These are phyloP conservation scores for Aspergillus niger DNA, from an alignment of 2,329 filamentous ascomycete species.

Conservation along the genomic window DNA sequence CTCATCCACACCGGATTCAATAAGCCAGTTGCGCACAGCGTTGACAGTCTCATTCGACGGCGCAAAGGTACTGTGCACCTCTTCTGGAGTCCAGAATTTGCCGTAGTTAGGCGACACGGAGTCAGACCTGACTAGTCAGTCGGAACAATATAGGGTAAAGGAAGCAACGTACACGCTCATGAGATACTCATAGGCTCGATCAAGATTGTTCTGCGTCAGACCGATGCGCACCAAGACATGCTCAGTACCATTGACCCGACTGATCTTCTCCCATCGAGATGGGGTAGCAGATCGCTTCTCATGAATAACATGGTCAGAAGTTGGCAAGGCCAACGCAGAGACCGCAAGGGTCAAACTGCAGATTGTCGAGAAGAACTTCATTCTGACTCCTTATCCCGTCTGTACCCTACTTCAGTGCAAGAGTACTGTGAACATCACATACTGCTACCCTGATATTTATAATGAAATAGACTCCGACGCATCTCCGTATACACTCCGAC, in stretches of 20 bases:
- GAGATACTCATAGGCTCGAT: slow-evolving; percentile 31
- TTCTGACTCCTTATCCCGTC: neutral
- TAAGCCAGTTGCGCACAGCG: slow-evolving; percentile 33
- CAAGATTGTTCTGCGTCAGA: slow-evolving; percentile 31
- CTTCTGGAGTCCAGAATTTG: slow-evolving; percentile 33
- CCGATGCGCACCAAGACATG: slow-evolving; percentile 26
- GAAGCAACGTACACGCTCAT: slow-evolving; percentile 33
- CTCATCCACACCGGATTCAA: slow-evolving; percentile 27
- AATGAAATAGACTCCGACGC: too few species aligned
- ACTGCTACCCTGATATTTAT: too few species aligned
- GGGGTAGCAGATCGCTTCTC: neutral
- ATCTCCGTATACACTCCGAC: too few species aligned
- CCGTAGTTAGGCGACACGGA: slow-evolving; percentile 41
- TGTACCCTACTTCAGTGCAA: too few species aligned
- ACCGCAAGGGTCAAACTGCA: neutral
- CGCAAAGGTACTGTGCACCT: slow-evolving; percentile 41
- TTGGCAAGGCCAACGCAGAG: neutral
- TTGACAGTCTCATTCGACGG: slow-evolving; percentile 33
- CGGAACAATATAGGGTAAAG: fast-evolving
- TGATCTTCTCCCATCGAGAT: neutral
- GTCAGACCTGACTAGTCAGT: slow-evolving; percentile 28
- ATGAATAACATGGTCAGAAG: slow-evolving; percentile 1
- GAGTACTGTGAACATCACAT: too few species aligned
- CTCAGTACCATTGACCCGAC: neutral
- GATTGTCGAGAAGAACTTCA: neutral